Evolutionary conservation across 2,329 filamentous ascomycete genomes (phyloP), one percentile per base, ranked within the genome.

Genomic region (Sclerotiophoma versabilis): DNA sequence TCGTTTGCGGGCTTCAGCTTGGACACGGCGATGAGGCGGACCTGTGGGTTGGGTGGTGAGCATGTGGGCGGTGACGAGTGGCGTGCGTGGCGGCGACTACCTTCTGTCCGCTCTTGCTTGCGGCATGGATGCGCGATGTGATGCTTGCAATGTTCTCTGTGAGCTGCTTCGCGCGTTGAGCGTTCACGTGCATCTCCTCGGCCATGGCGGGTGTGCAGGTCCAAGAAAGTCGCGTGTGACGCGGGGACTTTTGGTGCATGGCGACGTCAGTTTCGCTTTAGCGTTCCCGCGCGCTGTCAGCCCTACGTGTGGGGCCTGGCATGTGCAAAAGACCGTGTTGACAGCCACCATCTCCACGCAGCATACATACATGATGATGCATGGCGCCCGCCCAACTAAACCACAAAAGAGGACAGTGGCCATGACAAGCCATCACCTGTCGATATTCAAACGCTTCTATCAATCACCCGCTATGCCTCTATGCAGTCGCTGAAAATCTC

Each of bases 1-100:
- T 99, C 95, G 68, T 90, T 90, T 54, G 88, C 91, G 12, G 95
- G 93, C 78, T 99, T 98, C 63, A 97, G 83, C 77, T 99, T 99
- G 33, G 93, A 97, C 43, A 99, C 95, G 23, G 95, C 93, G 34
- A 99, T 92, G 32, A 99, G 84, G 39, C 95, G 88, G 59, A 93
- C 84, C 87, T 91, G 63, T 42, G 30, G 30, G 30, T 33, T 9
- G 9, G 19, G 32, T 20, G n/a, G 39, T 43, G 15, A 39, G 46
- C 22, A 25, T 34, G 6, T 39, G 29, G 38, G 32, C 27, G 30
- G 25, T 49, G 25, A 43, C n/a, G 38, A 25, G 41, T 30, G 30
- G 25, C 2, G 14, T 22, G 38, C 12, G 15, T 20, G 14, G 26
- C 9, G 33, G 15, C 11, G 23, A 30, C 10, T 63, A 76, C 75